phyloP scores from a whole-genome alignment of 208 protist genomes.

The Leishmania tropica region DNA sequence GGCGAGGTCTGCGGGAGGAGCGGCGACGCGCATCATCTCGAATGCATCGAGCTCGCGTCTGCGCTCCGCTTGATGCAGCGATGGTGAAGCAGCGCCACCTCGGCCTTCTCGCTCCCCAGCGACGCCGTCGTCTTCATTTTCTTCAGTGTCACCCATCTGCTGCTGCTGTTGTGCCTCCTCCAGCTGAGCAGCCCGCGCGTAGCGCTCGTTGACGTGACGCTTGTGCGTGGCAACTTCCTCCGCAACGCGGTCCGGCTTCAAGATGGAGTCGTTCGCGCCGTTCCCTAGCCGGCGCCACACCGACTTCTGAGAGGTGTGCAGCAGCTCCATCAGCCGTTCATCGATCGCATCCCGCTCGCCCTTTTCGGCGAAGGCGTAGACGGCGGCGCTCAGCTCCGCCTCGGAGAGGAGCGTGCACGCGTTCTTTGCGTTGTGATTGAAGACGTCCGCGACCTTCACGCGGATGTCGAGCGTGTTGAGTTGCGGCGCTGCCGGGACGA shows the following conservation, averaged over 20 bases:
- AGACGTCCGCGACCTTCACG: constrained; percentile 86
- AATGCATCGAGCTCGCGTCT: constrained; percentile 23
- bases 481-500: constrained; percentile 53
- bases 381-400: constrained; percentile 81
- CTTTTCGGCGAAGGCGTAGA: constrained; percentile 91
- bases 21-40: constrained; percentile 14
- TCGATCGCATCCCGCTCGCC: constrained; percentile 86
- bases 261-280: constrained; percentile 57
- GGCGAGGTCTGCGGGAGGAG: background rate
- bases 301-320: constrained; percentile 70
- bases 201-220: constrained; percentile 72
- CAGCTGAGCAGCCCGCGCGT: constrained; percentile 44
- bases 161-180: constrained; percentile 31
- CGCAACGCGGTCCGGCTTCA: constrained; percentile 58
- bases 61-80: background rate
- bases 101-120: constrained; percentile 18
- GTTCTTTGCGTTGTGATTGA: constrained; percentile 74
- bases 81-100: constrained; percentile 1
- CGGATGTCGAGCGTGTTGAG: constrained; percentile 80
- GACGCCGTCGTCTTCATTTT: constrained; percentile 16
- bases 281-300: constrained; percentile 73
- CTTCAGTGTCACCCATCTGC: background rate
- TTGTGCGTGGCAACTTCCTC: constrained; percentile 69
- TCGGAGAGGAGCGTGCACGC: constrained; percentile 85
- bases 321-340: constrained; percentile 72